Percentiles rank a stretch among this genome's conserved stretches.
Conservation (phyloP, 1,284 basidiomycete genomes). For the Coniferiporia weirii region DNA sequence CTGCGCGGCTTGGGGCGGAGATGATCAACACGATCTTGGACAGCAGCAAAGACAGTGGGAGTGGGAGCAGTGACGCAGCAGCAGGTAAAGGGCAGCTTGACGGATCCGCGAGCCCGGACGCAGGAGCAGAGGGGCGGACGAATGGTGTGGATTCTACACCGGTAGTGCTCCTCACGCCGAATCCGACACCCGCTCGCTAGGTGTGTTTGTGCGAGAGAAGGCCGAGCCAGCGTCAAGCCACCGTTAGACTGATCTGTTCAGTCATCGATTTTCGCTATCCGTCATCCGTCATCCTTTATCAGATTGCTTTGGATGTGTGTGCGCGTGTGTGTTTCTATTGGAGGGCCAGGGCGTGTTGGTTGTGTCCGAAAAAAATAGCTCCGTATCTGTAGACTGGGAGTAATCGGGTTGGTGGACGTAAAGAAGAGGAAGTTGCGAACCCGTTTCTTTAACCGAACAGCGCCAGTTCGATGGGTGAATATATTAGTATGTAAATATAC, state of each 20-base stretch:
- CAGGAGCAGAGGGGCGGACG: neutral
- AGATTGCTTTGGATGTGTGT: neutral
- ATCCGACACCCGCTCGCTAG: neutral
- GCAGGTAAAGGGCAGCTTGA: neutral
- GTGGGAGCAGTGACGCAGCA: neutral
- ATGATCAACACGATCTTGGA: slow-evolving; percentile 90
- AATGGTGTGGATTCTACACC: neutral
- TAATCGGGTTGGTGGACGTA: too few relatives aligned
- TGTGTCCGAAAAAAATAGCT: too few relatives aligned
- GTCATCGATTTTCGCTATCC: neutral
- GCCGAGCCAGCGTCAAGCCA: neutral
- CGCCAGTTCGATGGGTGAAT: too few relatives aligned
- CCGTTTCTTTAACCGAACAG: too few relatives aligned
- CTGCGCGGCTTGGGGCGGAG: slow-evolving; percentile 73
- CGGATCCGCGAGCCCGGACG: neutral
- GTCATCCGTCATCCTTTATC: neutral
- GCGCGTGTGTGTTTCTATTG: too few relatives aligned
- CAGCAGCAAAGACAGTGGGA: slow-evolving; percentile 26
- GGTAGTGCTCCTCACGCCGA: neutral
- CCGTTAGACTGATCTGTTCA: neutral
- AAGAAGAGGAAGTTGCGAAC: too few relatives aligned
- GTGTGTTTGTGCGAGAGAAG: neutral
- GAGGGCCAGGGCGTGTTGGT: too few relatives aligned
- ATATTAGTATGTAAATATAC: too few relatives aligned
- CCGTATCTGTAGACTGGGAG: too few relatives aligned